These are phyloP conservation scores for Rosa multiflora DNA, from an alignment of 306 rosid genomes.

Conservation along the genomic window DNA sequence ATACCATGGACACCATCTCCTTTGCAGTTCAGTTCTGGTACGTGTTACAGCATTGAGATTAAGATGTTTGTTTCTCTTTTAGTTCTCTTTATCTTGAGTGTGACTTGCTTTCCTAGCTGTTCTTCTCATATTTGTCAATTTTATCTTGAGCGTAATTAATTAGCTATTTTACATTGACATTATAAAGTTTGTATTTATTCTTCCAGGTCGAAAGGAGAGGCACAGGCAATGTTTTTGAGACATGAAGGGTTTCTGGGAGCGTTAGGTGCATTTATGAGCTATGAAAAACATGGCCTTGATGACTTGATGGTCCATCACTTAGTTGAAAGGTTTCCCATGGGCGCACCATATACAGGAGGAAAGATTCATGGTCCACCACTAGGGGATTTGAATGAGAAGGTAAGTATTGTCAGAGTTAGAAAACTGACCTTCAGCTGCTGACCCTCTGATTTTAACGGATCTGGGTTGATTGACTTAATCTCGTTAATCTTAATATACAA, in stretches of 20 bases:
- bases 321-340: slow-evolving; percentile 98
- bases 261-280: slow-evolving; percentile 97
- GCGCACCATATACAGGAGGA: slow-evolving; percentile 96
- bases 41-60: slow-evolving; percentile 14
- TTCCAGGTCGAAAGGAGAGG: slow-evolving; percentile 89
- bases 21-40: slow-evolving; percentile 96
- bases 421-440: slow-evolving; percentile 22
- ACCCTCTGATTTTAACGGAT: slow-evolving; percentile 15
- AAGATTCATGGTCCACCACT: slow-evolving; percentile 95
- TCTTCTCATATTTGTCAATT: slow-evolving; percentile 6
- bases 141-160: not conserved
- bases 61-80: not conserved
- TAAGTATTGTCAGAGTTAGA: slow-evolving; percentile 39
- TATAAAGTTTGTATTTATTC: slow-evolving; percentile 20
- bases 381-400: slow-evolving; percentile 98
- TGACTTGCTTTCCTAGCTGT: not conserved
- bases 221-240: slow-evolving; percentile 96
- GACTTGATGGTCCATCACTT: slow-evolving; percentile 96
- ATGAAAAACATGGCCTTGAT: slow-evolving; percentile 97
- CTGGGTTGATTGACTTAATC: slow-evolving; percentile 5
- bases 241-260: slow-evolving; percentile 98
- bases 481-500: slow-evolving; percentile 15
- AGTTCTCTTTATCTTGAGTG: not conserved
- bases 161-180: slow-evolving; percentile 12
- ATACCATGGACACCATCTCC: slow-evolving; percentile 98